Evolutionary conservation across 2,329 filamentous ascomycete species (phyloP), one percentile per base, ranked within the genome.

Genomic region (Hymenoscyphus occultus): DNA sequence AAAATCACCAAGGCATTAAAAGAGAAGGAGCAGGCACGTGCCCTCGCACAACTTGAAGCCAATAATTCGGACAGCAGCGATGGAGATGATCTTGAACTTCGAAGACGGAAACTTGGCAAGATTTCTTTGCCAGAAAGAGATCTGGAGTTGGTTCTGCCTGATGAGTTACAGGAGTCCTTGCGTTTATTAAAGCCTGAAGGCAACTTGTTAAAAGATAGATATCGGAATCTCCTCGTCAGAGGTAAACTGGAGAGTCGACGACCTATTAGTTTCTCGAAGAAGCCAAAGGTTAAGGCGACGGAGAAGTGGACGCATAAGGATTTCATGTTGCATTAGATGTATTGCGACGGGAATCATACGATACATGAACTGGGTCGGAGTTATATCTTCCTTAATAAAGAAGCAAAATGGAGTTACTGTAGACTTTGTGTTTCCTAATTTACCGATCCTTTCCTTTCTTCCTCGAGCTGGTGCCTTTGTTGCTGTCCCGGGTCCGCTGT

Each of bases 291-390:
- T 71, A 92, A 91, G 77, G 79, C 88, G 61, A 97, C 92, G 6
- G 95, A 98, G 85, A 99, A 98, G 80, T 99, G 95, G 95, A 87
- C 89, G 56, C 91, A 97, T 82, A 99, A 99, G 83, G 95, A 99
- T 77, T 99, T 97, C 62, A 74, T 75, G 73, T 70, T 76, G 51
- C 74, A 76, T 69, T 76, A 51, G 45, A 51, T 19, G 14, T 51
- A 9, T 51, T 51, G 45, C 45, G n/a, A n/a, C 22, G 45, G 45
- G 45, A 51, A 19, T 51, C 12, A 19, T n/a, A 19, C 19, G 45
- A 51, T 51, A 16, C n/a, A 51, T 51, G n/a, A 22, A 51, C 45
- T 51, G 7, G 45, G 45, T n/a, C 7, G 45, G 45, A n/a, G 45
- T 51, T 51, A 12, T 51, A 19, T 14, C 9, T 12, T 22, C 19